These are phyloP conservation scores for Oryza meridionalis DNA, from an alignment of 176 grass and related monocot species.

Conservation along the genomic window DNA sequence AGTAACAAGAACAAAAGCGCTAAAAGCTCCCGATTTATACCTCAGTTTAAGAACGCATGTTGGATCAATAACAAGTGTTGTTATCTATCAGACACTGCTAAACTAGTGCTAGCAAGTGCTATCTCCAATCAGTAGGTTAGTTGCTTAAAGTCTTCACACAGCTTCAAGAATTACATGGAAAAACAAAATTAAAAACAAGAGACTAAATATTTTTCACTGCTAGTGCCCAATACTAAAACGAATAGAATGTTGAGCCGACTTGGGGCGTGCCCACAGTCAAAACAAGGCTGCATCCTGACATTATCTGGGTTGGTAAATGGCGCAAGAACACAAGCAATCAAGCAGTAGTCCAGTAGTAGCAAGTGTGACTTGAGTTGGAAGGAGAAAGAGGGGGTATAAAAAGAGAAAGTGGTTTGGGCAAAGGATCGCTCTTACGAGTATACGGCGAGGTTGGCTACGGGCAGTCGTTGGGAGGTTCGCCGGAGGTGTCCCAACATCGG, in stretches of 20 bases:
- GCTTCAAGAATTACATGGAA: no score
- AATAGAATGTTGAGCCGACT: no score
- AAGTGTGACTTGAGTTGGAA: background rate
- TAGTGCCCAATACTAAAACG: no score
- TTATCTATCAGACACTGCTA: no score
- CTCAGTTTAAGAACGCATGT: background rate
- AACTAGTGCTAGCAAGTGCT: background rate
- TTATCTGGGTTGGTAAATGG: background rate
- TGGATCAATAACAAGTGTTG: background rate
- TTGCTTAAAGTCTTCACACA: no score
- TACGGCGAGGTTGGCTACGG: background rate
- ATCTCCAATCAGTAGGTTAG: no score
- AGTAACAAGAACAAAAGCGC: background rate
- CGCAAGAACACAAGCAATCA: background rate
- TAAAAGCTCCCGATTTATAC: background rate
- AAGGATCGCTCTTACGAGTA: slow-evolving; percentile 22
- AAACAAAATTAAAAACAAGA: no score
- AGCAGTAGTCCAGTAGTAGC: background rate
- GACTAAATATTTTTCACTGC: no score
- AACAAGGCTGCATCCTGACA: background rate
- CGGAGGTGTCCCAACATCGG: slow-evolving; percentile 46
- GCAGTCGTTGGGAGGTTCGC: slow-evolving; percentile 19
- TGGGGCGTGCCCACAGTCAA: no score
- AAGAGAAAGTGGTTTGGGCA: no score
- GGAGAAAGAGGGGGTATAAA: background rate